Percentiles rank a stretch among this genome's conserved stretches.
phyloP scores from a whole-genome alignment of 108 stramenopile species.

The Fistulifera solaris region DNA sequence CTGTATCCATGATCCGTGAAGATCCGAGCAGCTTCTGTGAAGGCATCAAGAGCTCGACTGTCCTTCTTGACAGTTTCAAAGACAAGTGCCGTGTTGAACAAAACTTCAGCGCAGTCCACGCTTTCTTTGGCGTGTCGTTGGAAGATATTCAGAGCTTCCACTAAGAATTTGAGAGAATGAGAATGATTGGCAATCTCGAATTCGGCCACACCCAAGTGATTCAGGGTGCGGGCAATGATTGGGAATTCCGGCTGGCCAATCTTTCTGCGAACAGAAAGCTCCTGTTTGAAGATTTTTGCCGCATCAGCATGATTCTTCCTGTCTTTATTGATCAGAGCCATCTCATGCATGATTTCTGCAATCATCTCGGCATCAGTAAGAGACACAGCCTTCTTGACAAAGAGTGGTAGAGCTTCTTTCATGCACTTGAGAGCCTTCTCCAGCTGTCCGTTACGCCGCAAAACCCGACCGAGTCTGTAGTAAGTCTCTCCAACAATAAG shows the following conservation, averaged over 20 bases:
- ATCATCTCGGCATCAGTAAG: slow-evolving; percentile 49
- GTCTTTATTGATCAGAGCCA: slow-evolving; percentile 35
- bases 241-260: slow-evolving; percentile 39
- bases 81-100: slow-evolving; percentile 41
- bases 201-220: slow-evolving; percentile 38
- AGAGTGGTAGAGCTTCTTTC: slow-evolving; percentile 50
- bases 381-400: slow-evolving; percentile 36
- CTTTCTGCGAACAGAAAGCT: slow-evolving; percentile 39
- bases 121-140: slow-evolving; percentile 23
- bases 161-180: slow-evolving; percentile 37
- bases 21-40: slow-evolving; percentile 30
- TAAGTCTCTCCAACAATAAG: slow-evolving; percentile 40
- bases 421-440: slow-evolving; percentile 57
- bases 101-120: slow-evolving; percentile 35
- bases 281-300: slow-evolving; percentile 45
- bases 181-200: slow-evolving; percentile 37
- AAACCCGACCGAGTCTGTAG: slow-evolving; percentile 36
- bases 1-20: slow-evolving; percentile 34
- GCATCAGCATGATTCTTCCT: slow-evolving; percentile 27
- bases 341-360: slow-evolving; percentile 55
- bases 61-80: slow-evolving; percentile 32
- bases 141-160: slow-evolving; percentile 42
- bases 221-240: slow-evolving; percentile 31
- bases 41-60: slow-evolving; percentile 32
- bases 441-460: slow-evolving; percentile 34